Evolutionary conservation across 805 yeast genomes (phyloP).

Genomic region (Soucietia sequanensis): DNA sequence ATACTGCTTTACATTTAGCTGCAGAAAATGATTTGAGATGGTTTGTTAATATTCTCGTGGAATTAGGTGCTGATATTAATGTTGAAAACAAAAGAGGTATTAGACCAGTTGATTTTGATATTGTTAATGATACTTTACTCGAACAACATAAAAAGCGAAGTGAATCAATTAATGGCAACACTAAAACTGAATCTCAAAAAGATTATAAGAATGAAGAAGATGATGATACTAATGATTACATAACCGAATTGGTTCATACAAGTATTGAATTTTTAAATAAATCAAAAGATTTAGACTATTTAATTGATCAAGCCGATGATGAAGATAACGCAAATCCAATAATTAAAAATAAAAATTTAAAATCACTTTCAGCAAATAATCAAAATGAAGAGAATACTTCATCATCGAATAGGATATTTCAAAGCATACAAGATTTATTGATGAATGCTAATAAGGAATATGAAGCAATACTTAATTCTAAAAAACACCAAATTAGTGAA

Average conservation of each 20-base stretch:
- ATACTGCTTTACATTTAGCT: slow-evolving; percentile 41
- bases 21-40: slow-evolving; percentile 38
- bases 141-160: slow-evolving; percentile 3
- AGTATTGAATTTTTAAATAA: slow-evolving; percentile 33
- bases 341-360: neutral
- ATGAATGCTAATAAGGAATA: slow-evolving; percentile 38
- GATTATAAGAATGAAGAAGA: slow-evolving; percentile 12
- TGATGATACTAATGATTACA: slow-evolving; percentile 22
- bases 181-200: too few species aligned
- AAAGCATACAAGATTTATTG: slow-evolving; percentile 39
- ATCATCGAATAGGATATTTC: slow-evolving; percentile 32
- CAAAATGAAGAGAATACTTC: slow-evolving; percentile 6
- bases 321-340: neutral
- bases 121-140: slow-evolving; percentile 42
- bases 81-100: slow-evolving; percentile 84
- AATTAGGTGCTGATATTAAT: slow-evolving; percentile 49
- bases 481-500: slow-evolving; percentile 32
- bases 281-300: slow-evolving; percentile 6
- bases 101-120: slow-evolving; percentile 84
- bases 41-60: slow-evolving; percentile 34
- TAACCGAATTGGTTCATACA: slow-evolving; percentile 34
- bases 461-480: slow-evolving; percentile 34
- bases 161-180: neutral
- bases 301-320: neutral
- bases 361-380: neutral